Conservation (phyloP, 495 filamentous ascomycete genomes). For the Geoglossum glabrum region DNA sequence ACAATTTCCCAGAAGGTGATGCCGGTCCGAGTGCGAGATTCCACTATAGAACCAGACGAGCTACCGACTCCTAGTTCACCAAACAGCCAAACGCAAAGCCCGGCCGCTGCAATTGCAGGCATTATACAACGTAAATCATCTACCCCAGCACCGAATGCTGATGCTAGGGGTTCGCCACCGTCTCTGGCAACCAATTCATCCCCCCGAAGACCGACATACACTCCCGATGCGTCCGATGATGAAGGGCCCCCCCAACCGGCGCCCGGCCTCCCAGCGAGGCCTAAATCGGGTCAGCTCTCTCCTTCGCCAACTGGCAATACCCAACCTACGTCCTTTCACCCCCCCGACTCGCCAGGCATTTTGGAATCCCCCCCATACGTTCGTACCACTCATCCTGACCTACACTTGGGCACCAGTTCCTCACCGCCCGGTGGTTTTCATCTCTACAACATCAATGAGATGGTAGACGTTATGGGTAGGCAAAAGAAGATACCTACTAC, state of each 20-base stretch:
- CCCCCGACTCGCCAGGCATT: constrained; percentile 24
- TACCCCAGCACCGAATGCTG: constrained; percentile 17
- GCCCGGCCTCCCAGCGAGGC: constrained; percentile 47
- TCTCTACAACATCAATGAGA: constrained; percentile 91
- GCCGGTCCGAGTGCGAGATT: not conserved
- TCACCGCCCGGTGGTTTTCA: constrained; percentile 63
- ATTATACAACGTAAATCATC: constrained; percentile 39
- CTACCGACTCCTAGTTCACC: constrained; percentile 15
- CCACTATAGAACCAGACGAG: constrained; percentile 4
- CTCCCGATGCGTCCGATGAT: constrained; percentile 40
- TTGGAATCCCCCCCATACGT: constrained; percentile 39
- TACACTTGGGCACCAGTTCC: constrained; percentile 15
- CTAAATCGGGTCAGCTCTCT: constrained; percentile 36
- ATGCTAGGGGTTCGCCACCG: constrained; percentile 24
- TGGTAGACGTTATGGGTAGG: constrained; percentile 83
- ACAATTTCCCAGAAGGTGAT: not conserved
- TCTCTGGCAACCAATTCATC: constrained; percentile 21
- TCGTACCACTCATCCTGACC: constrained; percentile 24
- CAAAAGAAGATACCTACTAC: constrained; percentile 95
- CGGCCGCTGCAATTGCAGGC: constrained; percentile 49
- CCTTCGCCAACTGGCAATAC: constrained; percentile 20
- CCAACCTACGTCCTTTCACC: constrained; percentile 23
- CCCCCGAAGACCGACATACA: constrained; percentile 29
- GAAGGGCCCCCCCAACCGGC: constrained; percentile 26
- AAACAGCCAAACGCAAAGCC: constrained; percentile 27